These are phyloP conservation scores for Plasmodium gonderi DNA, from an alignment of 169 alveolate species.

Conservation along the genomic window DNA sequence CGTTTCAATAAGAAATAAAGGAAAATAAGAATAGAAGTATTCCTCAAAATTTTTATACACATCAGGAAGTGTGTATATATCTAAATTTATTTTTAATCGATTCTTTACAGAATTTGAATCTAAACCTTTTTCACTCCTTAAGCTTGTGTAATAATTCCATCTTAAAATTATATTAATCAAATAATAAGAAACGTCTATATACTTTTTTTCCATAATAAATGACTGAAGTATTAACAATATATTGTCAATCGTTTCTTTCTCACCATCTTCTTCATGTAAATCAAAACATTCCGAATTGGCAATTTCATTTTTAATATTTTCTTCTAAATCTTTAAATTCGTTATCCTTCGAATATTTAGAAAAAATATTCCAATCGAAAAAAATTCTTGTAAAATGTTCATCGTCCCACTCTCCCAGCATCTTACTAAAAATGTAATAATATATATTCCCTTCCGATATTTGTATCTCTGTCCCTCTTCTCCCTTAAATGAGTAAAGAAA, in stretches of 20 bases:
- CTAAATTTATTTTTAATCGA: slow-evolving; percentile 63
- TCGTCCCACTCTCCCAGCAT: slow-evolving; percentile 73
- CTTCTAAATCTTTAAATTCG: slow-evolving; percentile 62
- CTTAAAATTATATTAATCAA: slow-evolving; percentile 51
- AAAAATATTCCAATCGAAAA: slow-evolving; percentile 64
- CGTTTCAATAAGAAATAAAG: slow-evolving; percentile 66
- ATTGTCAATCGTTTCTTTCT: slow-evolving; percentile 8
- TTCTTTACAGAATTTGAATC: slow-evolving; percentile 22
- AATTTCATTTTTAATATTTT: slow-evolving; percentile 16
- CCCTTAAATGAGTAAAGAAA: not conserved
- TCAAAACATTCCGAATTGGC: not conserved
- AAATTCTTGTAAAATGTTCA: slow-evolving; percentile 14
- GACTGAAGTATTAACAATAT: slow-evolving; percentile 21
- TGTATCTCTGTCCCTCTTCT: not conserved
- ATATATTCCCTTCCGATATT: not conserved
- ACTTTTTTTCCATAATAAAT: slow-evolving; percentile 26
- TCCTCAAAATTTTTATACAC: slow-evolving; percentile 48
- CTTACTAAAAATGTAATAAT: not conserved
- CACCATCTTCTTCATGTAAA: slow-evolving; percentile 42
- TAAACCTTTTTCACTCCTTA: slow-evolving; percentile 58
- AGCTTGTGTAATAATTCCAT: slow-evolving; percentile 69
- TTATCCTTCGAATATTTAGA: slow-evolving; percentile 33
- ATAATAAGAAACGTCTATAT: slow-evolving; percentile 48
- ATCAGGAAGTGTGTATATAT: slow-evolving; percentile 26
- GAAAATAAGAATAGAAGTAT: slow-evolving; percentile 57